Evolutionary conservation across 2,329 filamentous ascomycete species (phyloP).

Genomic region (Pestalotiopsis sp.): DNA sequence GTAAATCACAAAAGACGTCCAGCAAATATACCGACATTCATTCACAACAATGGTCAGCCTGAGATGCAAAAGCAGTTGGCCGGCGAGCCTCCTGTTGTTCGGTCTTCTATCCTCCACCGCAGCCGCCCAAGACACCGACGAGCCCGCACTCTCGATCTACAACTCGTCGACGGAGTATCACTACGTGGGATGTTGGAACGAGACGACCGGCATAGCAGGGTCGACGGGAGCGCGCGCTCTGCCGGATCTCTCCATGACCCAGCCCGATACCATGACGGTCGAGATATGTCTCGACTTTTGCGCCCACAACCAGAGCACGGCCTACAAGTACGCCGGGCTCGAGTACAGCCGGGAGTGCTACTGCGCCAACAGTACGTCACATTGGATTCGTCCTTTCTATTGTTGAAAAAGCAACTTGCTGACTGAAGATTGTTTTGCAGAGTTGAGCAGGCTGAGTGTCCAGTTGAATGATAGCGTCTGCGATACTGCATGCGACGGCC

Average conservation of each 20-base stretch:
- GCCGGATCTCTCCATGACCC: slow-evolving; percentile 39
- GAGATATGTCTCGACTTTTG: slow-evolving; percentile 55
- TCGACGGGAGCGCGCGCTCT: slow-evolving; percentile 48
- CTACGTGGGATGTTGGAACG: slow-evolving; percentile 63
- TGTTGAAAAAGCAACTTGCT: slow-evolving; percentile 50
- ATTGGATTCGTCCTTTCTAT: slow-evolving; percentile 48
- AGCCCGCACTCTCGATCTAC: slow-evolving; percentile 31
- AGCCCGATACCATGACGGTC: slow-evolving; percentile 52
- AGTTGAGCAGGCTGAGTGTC: slow-evolving; percentile 47
- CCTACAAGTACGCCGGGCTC: slow-evolving; percentile 54
- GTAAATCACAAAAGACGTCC: background rate
- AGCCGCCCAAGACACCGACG: background rate
- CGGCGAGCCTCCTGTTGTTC: slow-evolving; percentile 5
- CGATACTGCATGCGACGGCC: slow-evolving; percentile 55
- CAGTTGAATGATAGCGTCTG: slow-evolving; percentile 51
- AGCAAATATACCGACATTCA: background rate
- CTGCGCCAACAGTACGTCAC: slow-evolving; percentile 46
- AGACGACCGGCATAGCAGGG: slow-evolving; percentile 49
- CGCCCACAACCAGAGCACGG: slow-evolving; percentile 27
- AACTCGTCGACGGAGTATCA: slow-evolving; percentile 40
- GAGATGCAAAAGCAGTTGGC: background rate
- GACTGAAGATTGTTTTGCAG: slow-evolving; percentile 25
- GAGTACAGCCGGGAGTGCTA: slow-evolving; percentile 63
- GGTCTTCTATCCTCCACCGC: background rate
- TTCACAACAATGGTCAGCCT: background rate